Percentiles rank a stretch among this genome's conserved stretches.
Evolutionary conservation across 352 stramenopile genomes (phyloP).

Genomic region (Globisporangium camurandrum): DNA sequence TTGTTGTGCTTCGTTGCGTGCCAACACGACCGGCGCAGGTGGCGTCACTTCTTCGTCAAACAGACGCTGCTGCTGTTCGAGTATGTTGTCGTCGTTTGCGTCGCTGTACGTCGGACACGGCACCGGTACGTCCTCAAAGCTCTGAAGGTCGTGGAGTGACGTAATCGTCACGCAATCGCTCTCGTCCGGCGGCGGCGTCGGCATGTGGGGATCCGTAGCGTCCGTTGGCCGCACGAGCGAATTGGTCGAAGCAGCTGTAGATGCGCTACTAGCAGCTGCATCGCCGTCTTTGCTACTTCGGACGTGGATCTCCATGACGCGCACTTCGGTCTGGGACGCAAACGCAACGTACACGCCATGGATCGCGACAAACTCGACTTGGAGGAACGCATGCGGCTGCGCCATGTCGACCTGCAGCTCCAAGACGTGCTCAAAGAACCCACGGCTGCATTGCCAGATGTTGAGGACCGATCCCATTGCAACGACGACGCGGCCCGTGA

Average conservation of each 20-base stretch:
- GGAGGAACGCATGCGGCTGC: constrained; percentile 57
- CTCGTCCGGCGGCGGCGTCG: constrained; percentile 21
- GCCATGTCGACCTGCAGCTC: constrained; percentile 79
- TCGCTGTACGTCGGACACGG: constrained; percentile 38
- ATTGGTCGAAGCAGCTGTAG: too few relatives aligned
- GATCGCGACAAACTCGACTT: constrained; percentile 75
- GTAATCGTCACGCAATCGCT: constrained; percentile 33
- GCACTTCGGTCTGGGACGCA: constrained; percentile 66
- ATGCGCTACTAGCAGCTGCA: not conserved
- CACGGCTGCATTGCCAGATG: constrained; percentile 79
- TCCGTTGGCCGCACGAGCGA: not conserved
- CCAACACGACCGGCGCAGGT: constrained; percentile 42
- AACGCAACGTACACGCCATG: constrained; percentile 73
- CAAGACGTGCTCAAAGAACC: constrained; percentile 87
- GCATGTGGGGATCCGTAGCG: not conserved
- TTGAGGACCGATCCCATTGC: constrained; percentile 73
- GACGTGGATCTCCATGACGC: constrained; percentile 80
- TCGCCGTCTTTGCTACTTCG: constrained; percentile 30
- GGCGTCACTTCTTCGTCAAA: constrained; percentile 48
- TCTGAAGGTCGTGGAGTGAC: constrained; percentile 24
- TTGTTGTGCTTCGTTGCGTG: constrained; percentile 62
- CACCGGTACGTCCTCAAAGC: constrained; percentile 53
- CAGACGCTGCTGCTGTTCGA: too few relatives aligned
- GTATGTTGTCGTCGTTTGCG: too few relatives aligned
- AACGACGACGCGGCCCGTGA: constrained; percentile 70